These are phyloP conservation scores for Daldinia caldariorum DNA, from an alignment of 495 filamentous ascomycete species.

Conservation along the genomic window DNA sequence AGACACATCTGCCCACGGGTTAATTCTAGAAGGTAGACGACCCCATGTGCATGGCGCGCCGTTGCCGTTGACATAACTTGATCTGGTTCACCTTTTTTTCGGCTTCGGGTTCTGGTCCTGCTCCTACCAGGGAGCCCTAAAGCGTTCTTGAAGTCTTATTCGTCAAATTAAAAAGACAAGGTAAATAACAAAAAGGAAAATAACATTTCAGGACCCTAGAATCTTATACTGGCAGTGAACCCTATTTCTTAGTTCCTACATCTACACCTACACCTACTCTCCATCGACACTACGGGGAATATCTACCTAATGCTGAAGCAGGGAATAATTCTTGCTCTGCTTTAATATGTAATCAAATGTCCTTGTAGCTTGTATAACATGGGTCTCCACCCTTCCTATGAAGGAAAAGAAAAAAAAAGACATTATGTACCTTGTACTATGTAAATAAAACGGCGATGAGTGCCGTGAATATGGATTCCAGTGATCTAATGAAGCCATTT, in stretches of 20 bases:
- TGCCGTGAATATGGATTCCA: conserved; percentile 10
- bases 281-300: conserved; percentile 2
- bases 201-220: background rate
- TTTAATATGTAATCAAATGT: background rate
- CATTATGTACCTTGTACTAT: no score
- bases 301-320: background rate
- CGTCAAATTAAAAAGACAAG: conserved; percentile 8
- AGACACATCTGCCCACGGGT: conserved; percentile 26
- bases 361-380: background rate
- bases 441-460: conserved; percentile 2
- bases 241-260: background rate
- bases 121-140: conserved; percentile 20
- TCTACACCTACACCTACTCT: background rate
- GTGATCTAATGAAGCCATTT: conserved; percentile 27
- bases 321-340: background rate
- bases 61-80: conserved; percentile 4
- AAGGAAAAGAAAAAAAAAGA: background rate
- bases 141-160: conserved; percentile 15
- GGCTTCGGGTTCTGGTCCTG: background rate
- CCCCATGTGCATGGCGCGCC: conserved; percentile 1
- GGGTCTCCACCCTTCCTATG: background rate
- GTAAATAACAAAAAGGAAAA: conserved; percentile 21
- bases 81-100: conserved; percentile 13
- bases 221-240: conserved; percentile 7
- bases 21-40: conserved; percentile 28